Conservation (phyloP, 148 eudicot species). For the Rhododendron mucronatum region DNA sequence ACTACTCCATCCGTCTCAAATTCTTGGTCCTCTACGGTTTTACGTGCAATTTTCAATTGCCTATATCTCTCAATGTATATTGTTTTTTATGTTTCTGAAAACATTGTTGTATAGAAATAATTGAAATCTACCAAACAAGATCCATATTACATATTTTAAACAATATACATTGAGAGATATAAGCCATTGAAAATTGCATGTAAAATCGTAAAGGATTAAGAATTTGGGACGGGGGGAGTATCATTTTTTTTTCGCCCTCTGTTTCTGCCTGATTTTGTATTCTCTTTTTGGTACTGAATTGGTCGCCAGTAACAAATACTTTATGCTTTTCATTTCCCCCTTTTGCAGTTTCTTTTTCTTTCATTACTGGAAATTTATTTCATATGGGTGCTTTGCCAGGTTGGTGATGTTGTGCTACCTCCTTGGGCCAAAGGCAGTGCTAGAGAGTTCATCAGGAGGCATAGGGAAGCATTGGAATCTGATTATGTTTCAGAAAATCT, state of each 20-base stretch:
- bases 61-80: too few relatives aligned
- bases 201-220: too few relatives aligned
- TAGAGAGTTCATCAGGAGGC: slow-evolving; percentile 88
- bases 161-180: too few relatives aligned
- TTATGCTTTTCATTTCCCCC: not conserved
- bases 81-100: too few relatives aligned
- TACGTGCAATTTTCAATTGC: too few relatives aligned
- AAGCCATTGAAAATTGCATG: too few relatives aligned
- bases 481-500: slow-evolving; percentile 95
- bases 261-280: not conserved
- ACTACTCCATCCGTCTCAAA: not conserved
- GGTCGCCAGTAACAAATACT: not conserved
- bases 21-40: too few relatives aligned
- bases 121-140: too few relatives aligned
- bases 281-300: not conserved
- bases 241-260: not conserved
- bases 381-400: slow-evolving; percentile 42
- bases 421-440: slow-evolving; percentile 97
- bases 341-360: not conserved
- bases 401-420: slow-evolving; percentile 79
- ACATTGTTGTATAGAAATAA: too few relatives aligned
- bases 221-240: too few relatives aligned
- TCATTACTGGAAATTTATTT: not conserved
- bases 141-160: too few relatives aligned
- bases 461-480: slow-evolving; percentile 92